These are phyloP conservation scores for Strigomonas oncopelti DNA, from an alignment of 208 protist species.

Conservation along the genomic window DNA sequence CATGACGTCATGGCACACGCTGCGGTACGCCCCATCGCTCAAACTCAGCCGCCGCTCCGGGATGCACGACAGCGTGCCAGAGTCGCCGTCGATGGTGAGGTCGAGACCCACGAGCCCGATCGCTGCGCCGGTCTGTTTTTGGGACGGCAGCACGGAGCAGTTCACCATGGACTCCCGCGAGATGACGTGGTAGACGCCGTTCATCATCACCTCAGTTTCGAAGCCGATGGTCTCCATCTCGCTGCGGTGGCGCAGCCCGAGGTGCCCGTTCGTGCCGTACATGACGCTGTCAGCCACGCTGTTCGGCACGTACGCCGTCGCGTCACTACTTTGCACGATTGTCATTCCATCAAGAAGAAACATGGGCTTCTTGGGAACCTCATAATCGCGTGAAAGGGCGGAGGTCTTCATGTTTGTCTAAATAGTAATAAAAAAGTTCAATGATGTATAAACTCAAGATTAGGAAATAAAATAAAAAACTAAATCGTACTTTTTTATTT, in stretches of 20 bases:
- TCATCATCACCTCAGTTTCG: conserved; percentile 70
- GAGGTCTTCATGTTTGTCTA: conserved; percentile 21
- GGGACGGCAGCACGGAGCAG: conserved; percentile 33
- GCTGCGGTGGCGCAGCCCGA: conserved; percentile 73
- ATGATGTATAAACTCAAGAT: too few relatives aligned
- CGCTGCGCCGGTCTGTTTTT: conserved; percentile 61
- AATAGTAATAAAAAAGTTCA: background rate
- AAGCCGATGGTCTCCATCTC: conserved; percentile 74
- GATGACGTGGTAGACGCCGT: conserved; percentile 71
- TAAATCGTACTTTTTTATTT: too few relatives aligned
- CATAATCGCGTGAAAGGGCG: conserved; percentile 75
- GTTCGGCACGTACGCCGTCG: conserved; percentile 70
- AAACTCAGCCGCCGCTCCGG: conserved; percentile 59
- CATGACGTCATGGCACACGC: conserved; percentile 70
- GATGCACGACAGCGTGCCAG: conserved; percentile 64
- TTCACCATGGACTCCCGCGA: conserved; percentile 28
- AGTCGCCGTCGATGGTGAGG: conserved; percentile 77
- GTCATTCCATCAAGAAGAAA: conserved; percentile 73
- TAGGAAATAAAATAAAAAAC: conserved; percentile 5
- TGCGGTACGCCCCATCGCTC: conserved; percentile 66
- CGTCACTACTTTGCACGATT: conserved; percentile 78
- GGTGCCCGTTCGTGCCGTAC: conserved; percentile 82
- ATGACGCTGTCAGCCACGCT: conserved; percentile 80
- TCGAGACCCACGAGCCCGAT: conserved; percentile 70
- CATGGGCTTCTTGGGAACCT: conserved; percentile 77